phyloP scores from a whole-genome alignment of 257 asterid genomes.

The Lavandula angustifolia region DNA sequence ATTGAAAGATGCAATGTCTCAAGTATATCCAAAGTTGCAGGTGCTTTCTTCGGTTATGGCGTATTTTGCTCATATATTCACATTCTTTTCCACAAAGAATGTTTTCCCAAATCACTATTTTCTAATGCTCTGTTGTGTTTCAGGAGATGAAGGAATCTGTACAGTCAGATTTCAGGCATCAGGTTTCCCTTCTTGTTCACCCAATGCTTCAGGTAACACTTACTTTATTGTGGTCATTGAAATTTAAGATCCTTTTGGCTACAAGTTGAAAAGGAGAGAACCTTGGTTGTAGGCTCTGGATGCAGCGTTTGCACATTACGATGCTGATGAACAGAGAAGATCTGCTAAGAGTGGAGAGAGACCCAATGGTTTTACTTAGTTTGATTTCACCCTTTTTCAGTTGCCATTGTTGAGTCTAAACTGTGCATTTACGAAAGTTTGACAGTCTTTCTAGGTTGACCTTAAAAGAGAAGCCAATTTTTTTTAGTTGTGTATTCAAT shows the following conservation, averaged over 20 bases:
- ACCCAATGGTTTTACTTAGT: slow-evolving; percentile 56
- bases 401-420: background rate
- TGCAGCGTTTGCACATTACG: slow-evolving; percentile 94
- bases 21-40: slow-evolving; percentile 81
- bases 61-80: no score
- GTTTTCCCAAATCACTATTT: slow-evolving; percentile 3
- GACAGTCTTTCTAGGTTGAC: background rate
- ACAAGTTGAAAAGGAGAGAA: background rate
- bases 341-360: slow-evolving; percentile 62
- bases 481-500: no score
- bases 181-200: slow-evolving; percentile 93
- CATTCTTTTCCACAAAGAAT: no score
- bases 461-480: background rate
- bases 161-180: slow-evolving; percentile 91
- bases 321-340: slow-evolving; percentile 76
- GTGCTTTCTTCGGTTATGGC: slow-evolving; percentile 32
- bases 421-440: slow-evolving; percentile 32
- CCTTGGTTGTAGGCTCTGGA: slow-evolving; percentile 68
- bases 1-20: slow-evolving; percentile 87
- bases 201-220: slow-evolving; percentile 95
- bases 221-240: slow-evolving; percentile 3
- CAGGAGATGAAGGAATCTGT: slow-evolving; percentile 96
- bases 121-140: slow-evolving; percentile 20
- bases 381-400: background rate
- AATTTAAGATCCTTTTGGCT: no score